Percentiles rank a stretch among this genome's conserved stretches.
Evolutionary conservation across 441 rosid genomes (phyloP).

Genomic region (Pelargonium citronellum): DNA sequence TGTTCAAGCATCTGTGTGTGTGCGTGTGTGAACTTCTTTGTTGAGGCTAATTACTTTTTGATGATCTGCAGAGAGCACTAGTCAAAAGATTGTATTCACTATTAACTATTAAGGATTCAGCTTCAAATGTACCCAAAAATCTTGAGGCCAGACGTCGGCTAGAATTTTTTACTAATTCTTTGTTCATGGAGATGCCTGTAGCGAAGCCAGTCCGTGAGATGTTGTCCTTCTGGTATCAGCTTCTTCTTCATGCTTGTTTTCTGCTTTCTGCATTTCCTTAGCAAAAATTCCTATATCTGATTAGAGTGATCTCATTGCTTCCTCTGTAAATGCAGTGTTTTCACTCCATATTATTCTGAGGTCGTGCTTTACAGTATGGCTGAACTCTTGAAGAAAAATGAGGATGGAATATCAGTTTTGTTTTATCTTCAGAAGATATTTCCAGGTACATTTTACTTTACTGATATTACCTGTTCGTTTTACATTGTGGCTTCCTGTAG

Average conservation of each 20-base stretch:
- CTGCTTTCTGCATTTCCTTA: background rate
- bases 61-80: conserved; percentile 55
- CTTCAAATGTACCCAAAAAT: conserved; percentile 79
- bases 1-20: conserved; percentile 21
- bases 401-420: conserved; percentile 92
- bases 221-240: conserved; percentile 73
- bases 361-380: conserved; percentile 85
- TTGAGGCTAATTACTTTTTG: conserved; percentile 20
- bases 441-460: conserved; percentile 56
- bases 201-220: conserved; percentile 74
- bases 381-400: conserved; percentile 83
- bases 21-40: background rate
- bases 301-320: background rate
- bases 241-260: background rate
- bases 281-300: background rate
- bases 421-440: conserved; percentile 98
- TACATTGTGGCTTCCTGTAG: background rate
- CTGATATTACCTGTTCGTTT: background rate
- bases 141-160: conserved; percentile 92
- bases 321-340: conserved; percentile 61
- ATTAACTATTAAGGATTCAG: conserved; percentile 88
- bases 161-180: conserved; percentile 87
- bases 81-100: conserved; percentile 80
- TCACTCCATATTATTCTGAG: conserved; percentile 98
- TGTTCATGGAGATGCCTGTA: conserved; percentile 82